A percentile compares a stretch with the other conserved stretches of the same genome.
phyloP scores from a whole-genome alignment of 371 early-diverging fungal genomes.

The Syncephalastrum racemosum region DNA sequence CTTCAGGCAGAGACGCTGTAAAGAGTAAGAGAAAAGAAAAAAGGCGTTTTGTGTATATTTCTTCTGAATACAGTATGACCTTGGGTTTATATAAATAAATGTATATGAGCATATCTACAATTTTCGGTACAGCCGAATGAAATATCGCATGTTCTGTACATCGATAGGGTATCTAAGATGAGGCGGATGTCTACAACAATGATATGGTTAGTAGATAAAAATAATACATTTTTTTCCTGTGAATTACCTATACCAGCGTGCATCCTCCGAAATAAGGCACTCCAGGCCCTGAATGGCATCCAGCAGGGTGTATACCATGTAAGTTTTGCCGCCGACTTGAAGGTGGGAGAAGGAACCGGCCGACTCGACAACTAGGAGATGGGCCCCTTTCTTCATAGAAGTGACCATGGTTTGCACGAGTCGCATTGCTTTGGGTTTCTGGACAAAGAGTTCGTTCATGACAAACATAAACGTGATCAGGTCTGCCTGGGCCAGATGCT shows the following conservation, averaged over 20 bases:
- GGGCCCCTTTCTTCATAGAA: slow-evolving; percentile 65
- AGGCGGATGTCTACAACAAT: slow-evolving; percentile 48
- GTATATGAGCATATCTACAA: slow-evolving; percentile 1
- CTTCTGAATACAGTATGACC: too few relatives aligned
- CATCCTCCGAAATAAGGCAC: slow-evolving; percentile 65
- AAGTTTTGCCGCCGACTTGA: slow-evolving; percentile 70
- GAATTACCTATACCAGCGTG: slow-evolving; percentile 83
- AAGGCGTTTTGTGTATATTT: too few relatives aligned
- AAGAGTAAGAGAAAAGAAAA: too few relatives aligned
- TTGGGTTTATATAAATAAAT: too few relatives aligned
- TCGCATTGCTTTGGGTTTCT: slow-evolving; percentile 73
- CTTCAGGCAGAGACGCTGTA: too few relatives aligned
- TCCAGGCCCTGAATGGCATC: slow-evolving; percentile 80
- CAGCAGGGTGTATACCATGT: slow-evolving; percentile 87
- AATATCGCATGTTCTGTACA: slow-evolving; percentile 90
- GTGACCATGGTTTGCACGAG: slow-evolving; percentile 70
- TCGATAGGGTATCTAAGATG: slow-evolving; percentile 74
- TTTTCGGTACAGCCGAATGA: slow-evolving; percentile 76
- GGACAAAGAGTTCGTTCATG: slow-evolving; percentile 86
- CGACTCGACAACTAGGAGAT: slow-evolving; percentile 87
- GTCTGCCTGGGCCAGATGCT: slow-evolving; percentile 59
- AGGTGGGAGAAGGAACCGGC: slow-evolving; percentile 93
- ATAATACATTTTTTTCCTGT: neutral
- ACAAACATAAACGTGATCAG: slow-evolving; percentile 89
- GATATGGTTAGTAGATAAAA: slow-evolving; percentile 1